Conservation (phyloP, 805 yeast genomes). For the Spathaspora sp. region DNA sequence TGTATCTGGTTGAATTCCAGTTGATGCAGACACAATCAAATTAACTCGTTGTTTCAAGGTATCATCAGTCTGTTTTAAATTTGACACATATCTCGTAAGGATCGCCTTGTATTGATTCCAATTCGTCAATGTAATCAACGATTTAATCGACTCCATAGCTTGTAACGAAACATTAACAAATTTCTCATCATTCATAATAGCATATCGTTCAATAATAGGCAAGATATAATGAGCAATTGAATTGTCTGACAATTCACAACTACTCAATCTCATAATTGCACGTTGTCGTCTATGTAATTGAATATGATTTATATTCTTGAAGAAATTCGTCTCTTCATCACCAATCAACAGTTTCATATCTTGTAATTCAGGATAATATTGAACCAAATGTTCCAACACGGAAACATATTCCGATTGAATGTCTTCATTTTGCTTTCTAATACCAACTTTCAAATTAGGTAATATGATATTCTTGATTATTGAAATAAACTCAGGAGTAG, state of each 20-base stretch:
- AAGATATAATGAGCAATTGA: conserved; percentile 76
- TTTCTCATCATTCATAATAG: conserved; percentile 54
- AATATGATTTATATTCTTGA: conserved; percentile 72
- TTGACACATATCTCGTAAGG: conserved; percentile 60
- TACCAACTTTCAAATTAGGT: conserved; percentile 64
- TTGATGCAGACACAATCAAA: conserved; percentile 55
- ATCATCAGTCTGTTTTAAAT: conserved; percentile 31
- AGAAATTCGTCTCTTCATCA: conserved; percentile 79
- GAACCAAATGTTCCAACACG: conserved; percentile 64
- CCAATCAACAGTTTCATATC: conserved; percentile 65
- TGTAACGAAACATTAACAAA: conserved; percentile 62
- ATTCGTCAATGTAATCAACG: conserved; percentile 52
- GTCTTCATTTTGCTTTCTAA: conserved; percentile 55
- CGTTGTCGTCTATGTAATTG: conserved; percentile 84
- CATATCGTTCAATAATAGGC: conserved; percentile 83
- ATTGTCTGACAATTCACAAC: conserved; percentile 43
- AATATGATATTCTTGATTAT: conserved; percentile 53
- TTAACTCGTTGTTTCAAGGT: conserved; percentile 54
- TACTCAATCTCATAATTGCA: conserved; percentile 66
- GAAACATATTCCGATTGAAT: conserved; percentile 70
- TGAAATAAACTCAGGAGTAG: conserved; percentile 15
- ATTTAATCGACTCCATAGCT: conserved; percentile 59
- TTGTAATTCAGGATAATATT: conserved; percentile 44
- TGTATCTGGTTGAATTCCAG: conserved; percentile 30
- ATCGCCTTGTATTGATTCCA: conserved; percentile 83